A percentile compares a stretch with the other conserved stretches of the same genome.
These are phyloP conservation scores for Hansenula sp. DNA, from an alignment of 1,139 yeast genomes.

Conservation along the genomic window DNA sequence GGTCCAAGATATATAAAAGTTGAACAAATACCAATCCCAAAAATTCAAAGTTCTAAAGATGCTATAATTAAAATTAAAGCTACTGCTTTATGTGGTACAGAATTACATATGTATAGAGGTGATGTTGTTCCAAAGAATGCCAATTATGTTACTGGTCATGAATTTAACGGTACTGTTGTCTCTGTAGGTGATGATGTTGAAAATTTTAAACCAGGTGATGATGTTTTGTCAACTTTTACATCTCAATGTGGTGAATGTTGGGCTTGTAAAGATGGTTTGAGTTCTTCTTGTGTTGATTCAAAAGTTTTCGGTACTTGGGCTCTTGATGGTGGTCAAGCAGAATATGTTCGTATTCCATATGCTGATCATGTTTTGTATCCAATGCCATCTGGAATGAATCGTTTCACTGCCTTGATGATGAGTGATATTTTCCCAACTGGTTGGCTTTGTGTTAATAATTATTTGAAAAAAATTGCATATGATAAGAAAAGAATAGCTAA, in stretches of 20 bases:
- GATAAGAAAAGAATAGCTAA: constrained; percentile 24
- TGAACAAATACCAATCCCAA: constrained; percentile 41
- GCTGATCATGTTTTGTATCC: constrained; percentile 48
- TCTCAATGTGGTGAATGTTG: constrained; percentile 41
- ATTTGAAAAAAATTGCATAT: constrained; percentile 29
- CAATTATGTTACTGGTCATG: constrained; percentile 58
- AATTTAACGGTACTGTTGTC: constrained; percentile 74
- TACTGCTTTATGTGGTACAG: constrained; percentile 61
- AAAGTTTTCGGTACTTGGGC: constrained; percentile 59
- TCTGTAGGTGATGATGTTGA: constrained; percentile 62
- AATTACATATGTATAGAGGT: constrained; percentile 57
- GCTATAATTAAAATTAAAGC: constrained; percentile 48
- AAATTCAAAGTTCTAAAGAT: constrained; percentile 36
- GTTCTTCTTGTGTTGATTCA: constrained; percentile 42
- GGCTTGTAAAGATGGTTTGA: constrained; percentile 43
- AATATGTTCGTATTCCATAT: constrained; percentile 53
- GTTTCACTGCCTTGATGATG: constrained; percentile 51
- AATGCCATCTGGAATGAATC: constrained; percentile 36
- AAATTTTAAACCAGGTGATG: constrained; percentile 65
- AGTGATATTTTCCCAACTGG: constrained; percentile 69
- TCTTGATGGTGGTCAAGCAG: constrained; percentile 62
- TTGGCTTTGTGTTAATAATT: constrained; percentile 52
- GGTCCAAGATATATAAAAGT: constrained; percentile 45
- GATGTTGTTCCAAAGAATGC: constrained; percentile 37
- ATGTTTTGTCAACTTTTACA: constrained; percentile 47